Evolutionary conservation across 1,284 basidiomycete genomes (phyloP).

Genomic region (Malassezia furfur): DNA sequence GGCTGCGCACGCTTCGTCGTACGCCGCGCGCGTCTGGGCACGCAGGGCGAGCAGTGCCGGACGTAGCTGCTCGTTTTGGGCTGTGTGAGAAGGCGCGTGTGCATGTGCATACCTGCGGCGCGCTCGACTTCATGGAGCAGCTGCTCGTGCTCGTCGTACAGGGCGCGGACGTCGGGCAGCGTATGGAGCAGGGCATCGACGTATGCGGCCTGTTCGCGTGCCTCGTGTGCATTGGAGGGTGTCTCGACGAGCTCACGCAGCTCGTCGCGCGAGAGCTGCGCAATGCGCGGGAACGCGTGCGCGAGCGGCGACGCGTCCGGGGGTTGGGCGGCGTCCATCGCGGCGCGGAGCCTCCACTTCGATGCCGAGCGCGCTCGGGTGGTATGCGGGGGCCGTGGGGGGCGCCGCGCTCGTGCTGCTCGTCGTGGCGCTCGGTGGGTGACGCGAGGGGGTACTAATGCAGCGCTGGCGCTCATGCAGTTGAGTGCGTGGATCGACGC

Average conservation of each 20-base stretch:
- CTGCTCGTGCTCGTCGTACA: slow-evolving; percentile 22
- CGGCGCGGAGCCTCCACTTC: background rate
- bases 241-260: slow-evolving; percentile 24
- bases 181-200: slow-evolving; percentile 33
- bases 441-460: background rate
- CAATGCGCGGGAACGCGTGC: slow-evolving; percentile 24
- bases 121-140: slow-evolving; percentile 26
- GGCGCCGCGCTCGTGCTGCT: background rate
- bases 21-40: slow-evolving; percentile 28
- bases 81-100: background rate
- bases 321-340: background rate
- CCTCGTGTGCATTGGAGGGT: background rate
- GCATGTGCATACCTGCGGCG: slow-evolving; percentile 21
- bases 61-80: slow-evolving; percentile 26
- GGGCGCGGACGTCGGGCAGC: slow-evolving; percentile 22
- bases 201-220: slow-evolving; percentile 13
- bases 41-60: slow-evolving; percentile 30
- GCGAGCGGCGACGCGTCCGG: slow-evolving; percentile 1
- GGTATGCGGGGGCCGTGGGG: slow-evolving; percentile 2
- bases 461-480: slow-evolving; percentile 7
- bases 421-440: slow-evolving; percentile 9
- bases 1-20: slow-evolving; percentile 24
- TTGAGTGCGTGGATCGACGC: slow-evolving; percentile 15
- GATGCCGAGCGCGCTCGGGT: slow-evolving; percentile 1
- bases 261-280: slow-evolving; percentile 25